Percentiles rank a stretch among this genome's conserved stretches.
phyloP scores from a whole-genome alignment of 768 basidiomycete genomes.

The Kwoniella dejecticola region DNA sequence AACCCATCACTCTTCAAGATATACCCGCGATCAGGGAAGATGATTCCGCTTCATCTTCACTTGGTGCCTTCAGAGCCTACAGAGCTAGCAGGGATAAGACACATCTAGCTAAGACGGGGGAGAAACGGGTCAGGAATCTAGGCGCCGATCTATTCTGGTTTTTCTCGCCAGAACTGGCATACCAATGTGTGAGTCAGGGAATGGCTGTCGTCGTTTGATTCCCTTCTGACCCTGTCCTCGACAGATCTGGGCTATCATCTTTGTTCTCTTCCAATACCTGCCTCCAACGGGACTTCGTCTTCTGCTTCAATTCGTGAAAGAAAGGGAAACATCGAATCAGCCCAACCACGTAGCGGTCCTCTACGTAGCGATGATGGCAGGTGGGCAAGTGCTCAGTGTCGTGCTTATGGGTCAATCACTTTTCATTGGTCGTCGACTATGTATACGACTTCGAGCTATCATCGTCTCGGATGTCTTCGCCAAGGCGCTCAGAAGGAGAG shows the following conservation, averaged over 20 bases:
- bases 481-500: slow-evolving; percentile 56
- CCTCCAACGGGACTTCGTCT: slow-evolving; percentile 56
- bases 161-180: slow-evolving; percentile 36
- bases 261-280: slow-evolving; percentile 54
- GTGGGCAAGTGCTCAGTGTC: slow-evolving; percentile 47
- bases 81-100: slow-evolving; percentile 30
- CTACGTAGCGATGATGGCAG: slow-evolving; percentile 56
- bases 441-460: slow-evolving; percentile 54
- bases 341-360: slow-evolving; percentile 56
- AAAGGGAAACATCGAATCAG: slow-evolving; percentile 41
- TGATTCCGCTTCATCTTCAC: slow-evolving; percentile 39
- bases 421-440: slow-evolving; percentile 55
- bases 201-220: too few relatives aligned
- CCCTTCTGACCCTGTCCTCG: slow-evolving; percentile 1
- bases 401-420: slow-evolving; percentile 51
- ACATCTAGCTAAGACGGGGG: slow-evolving; percentile 35
- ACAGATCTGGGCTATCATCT: slow-evolving; percentile 46
- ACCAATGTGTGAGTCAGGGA: slow-evolving; percentile 45
- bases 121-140: slow-evolving; percentile 34
- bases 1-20: slow-evolving; percentile 41
- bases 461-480: slow-evolving; percentile 57
- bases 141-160: slow-evolving; percentile 41
- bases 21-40: slow-evolving; percentile 53
- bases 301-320: slow-evolving; percentile 54
- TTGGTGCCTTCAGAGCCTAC: slow-evolving; percentile 43